Evolutionary conservation across 2,329 filamentous ascomycete species (phyloP), one percentile per base, ranked within the genome.

Genomic region (Alternaria arborescens): DNA sequence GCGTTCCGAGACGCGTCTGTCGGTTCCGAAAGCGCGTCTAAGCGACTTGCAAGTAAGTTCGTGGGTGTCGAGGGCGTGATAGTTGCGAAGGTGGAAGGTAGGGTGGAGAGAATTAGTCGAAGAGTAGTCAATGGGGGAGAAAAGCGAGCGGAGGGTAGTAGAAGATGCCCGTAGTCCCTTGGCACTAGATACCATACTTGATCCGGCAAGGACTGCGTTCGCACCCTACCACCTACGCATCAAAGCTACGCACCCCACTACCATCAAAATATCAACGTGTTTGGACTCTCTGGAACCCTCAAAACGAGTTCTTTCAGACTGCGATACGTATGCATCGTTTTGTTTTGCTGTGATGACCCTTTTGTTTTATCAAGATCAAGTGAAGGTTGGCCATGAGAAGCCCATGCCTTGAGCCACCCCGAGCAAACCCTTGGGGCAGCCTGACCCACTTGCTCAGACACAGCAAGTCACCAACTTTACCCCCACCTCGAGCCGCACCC

Each of bases 231-330:
- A 66, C 65, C 66, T 22, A 66, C 72, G 72, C 65, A 58, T 48
- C 55, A 51, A 64, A 56, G 69, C 72, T 68, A 52, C 73, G 71
- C 76, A 69, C 69, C 61, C 61, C 63, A 56, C 69, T 65, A 66
- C 66, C 69, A 66, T 64, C 68, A 70, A 77, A 80, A 80, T 69
- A 76, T 78, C 79, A 74, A 79, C 82, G 79, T 91, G 85, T 83
- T 88, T 88, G 84, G 86, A 86, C 88, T 91, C 84, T 72, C 88
- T 89, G 72, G 82, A 81, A 80, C 87, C 88, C 80, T 77, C 78
- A 36, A 48, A 60, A 44, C 41, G 47, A 59, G 64, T n/a, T 55
- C 30, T 60, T 61, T 63, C 50, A 55, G 38, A 5, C 52, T 54
- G 66, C 64, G 63, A 58, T 61, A 61, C 20, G 18, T 28, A 24